phyloP scores from a whole-genome alignment of 2,329 filamentous ascomycete genomes.

The Paecilomyces formosus region DNA sequence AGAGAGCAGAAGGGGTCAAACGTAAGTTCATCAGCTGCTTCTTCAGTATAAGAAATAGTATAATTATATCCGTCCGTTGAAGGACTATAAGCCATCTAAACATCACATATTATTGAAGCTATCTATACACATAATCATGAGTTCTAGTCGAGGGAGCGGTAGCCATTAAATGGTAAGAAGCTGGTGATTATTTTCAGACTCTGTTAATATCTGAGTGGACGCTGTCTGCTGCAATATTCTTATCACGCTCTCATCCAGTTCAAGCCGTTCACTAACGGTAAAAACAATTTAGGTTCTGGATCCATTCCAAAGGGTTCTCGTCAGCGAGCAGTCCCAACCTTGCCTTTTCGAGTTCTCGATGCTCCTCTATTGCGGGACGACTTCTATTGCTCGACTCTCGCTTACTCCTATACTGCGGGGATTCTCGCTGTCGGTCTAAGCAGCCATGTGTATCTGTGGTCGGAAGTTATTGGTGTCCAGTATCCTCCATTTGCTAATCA shows the following conservation, averaged over 20 bases:
- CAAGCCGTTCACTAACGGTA: neutral
- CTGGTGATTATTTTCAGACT: neutral
- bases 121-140: neutral
- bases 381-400: slow-evolving; percentile 87
- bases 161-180: neutral
- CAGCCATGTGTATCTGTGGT: slow-evolving; percentile 80
- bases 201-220: neutral
- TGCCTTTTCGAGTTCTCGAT: slow-evolving; percentile 82
- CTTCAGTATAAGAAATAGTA: neutral
- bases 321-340: slow-evolving; percentile 52
- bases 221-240: neutral
- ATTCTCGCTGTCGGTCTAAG: slow-evolving; percentile 79
- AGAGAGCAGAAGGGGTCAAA: slow-evolving; percentile 18
- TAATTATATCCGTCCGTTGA: neutral
- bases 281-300: slow-evolving; percentile 12
- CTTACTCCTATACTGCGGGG: slow-evolving; percentile 68
- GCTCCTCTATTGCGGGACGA: slow-evolving; percentile 86
- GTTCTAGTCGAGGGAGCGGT: neutral
- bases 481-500: slow-evolving; percentile 50
- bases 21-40: slow-evolving; percentile 22
- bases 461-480: slow-evolving; percentile 62
- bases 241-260: neutral
- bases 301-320: slow-evolving; percentile 7
- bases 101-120: neutral
- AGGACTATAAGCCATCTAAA: neutral